Evolutionary conservation across 2,329 filamentous ascomycete genomes (phyloP).

Genomic region (Capronia epimyces): DNA sequence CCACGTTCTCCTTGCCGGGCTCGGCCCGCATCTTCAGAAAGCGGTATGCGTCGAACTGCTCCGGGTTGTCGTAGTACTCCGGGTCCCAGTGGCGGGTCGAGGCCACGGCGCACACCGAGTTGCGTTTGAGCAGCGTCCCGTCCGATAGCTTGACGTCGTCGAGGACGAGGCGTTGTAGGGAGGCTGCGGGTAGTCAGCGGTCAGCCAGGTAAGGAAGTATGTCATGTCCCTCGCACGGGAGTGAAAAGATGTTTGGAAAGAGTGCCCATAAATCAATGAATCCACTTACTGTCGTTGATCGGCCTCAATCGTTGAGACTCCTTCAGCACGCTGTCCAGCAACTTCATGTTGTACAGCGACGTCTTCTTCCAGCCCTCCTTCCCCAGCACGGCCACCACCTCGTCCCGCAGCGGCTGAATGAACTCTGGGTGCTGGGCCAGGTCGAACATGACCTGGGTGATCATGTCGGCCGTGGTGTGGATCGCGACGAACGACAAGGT

Average conservation of each 20-base stretch:
- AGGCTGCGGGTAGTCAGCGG: too few species aligned
- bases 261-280: too few species aligned
- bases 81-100: constrained; percentile 9
- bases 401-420: constrained; percentile 48
- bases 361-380: constrained; percentile 37
- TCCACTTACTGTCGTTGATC: not conserved
- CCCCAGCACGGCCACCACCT: constrained; percentile 43
- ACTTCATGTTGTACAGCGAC: constrained; percentile 33
- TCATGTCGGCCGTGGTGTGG: not conserved
- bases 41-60: constrained; percentile 31
- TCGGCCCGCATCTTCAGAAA: constrained; percentile 33
- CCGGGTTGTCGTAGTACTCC: constrained; percentile 1
- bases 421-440: constrained; percentile 49
- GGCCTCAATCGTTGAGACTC: constrained; percentile 17
- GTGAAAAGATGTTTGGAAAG: not conserved
- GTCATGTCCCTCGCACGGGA: too few species aligned
- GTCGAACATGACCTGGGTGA: constrained; percentile 43
- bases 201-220: not conserved
- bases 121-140: not conserved
- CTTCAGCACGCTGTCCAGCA: constrained; percentile 37
- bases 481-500: not conserved
- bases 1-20: constrained; percentile 32
- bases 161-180: too few species aligned
- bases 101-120: too few species aligned
- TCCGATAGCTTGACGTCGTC: not conserved